Conservation (phyloP, 169 alveolate genomes). For the Cryptosporidium bovis region DNA sequence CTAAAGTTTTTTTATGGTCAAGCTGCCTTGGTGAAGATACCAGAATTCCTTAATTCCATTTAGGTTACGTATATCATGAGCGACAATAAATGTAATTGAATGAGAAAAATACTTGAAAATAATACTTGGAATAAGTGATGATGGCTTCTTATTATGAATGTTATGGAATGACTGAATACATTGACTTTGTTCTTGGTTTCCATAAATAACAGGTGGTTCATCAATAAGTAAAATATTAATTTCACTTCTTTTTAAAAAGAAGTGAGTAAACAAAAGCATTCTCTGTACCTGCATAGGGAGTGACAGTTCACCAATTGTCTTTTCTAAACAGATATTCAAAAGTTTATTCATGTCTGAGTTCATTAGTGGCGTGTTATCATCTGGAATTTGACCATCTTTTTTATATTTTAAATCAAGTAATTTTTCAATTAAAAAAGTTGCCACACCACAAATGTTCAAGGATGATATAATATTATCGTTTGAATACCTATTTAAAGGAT, state of each 20-base stretch:
- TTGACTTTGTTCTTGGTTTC: background rate
- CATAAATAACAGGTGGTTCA: constrained; percentile 66
- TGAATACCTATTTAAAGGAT: constrained; percentile 40
- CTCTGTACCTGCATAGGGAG: constrained; percentile 50
- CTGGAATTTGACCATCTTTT: background rate
- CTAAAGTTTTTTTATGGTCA: constrained; percentile 16
- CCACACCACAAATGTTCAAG: constrained; percentile 38
- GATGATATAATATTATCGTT: constrained; percentile 42
- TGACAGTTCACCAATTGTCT: background rate
- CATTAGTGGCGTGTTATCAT: constrained; percentile 19
- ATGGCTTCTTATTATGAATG: background rate
- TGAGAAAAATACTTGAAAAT: constrained; percentile 61
- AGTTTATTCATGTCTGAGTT: background rate
- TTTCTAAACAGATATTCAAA: constrained; percentile 4
- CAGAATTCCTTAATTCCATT: constrained; percentile 52
- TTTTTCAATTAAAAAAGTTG: constrained; percentile 4
- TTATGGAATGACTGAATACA: background rate
- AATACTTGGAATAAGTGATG: constrained; percentile 41
- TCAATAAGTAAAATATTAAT: constrained; percentile 48
- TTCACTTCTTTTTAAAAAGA: constrained; percentile 23
- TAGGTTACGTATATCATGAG: constrained; percentile 63
- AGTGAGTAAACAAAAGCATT: constrained; percentile 53
- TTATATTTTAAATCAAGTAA: background rate
- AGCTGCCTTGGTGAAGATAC: constrained; percentile 38
- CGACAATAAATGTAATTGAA: constrained; percentile 55